These are phyloP conservation scores for Kwoniella newhampshirensis DNA, from an alignment of 768 basidiomycete species.

Conservation along the genomic window DNA sequence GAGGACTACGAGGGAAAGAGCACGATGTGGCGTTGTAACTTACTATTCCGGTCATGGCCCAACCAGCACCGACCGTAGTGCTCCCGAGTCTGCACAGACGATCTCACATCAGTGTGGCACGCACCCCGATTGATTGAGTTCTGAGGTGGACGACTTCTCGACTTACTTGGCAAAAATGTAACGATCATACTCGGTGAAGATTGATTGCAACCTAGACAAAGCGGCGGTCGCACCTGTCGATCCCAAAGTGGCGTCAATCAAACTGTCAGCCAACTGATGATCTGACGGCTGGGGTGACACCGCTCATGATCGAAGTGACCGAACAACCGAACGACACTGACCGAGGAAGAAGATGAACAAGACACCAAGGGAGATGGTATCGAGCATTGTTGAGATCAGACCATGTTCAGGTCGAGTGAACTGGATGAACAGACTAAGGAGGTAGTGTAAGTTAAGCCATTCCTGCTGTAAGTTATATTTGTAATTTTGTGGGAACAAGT, in stretches of 20 bases:
- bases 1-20: neutral
- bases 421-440: slow-evolving; percentile 23
- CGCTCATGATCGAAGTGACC: neutral
- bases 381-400: slow-evolving; percentile 73
- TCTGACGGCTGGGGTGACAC: neutral
- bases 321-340: slow-evolving; percentile 3
- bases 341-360: slow-evolving; percentile 60
- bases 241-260: too few relatives aligned
- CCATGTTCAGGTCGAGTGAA: slow-evolving; percentile 57
- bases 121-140: too few relatives aligned
- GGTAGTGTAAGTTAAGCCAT: too few relatives aligned
- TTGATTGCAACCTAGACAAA: too few relatives aligned
- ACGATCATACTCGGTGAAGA: too few relatives aligned
- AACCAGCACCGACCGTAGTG: slow-evolving; percentile 34
- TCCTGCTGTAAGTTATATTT: too few relatives aligned
- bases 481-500: too few relatives aligned
- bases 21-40: slow-evolving; percentile 1
- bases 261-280: slow-evolving; percentile 1
- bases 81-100: slow-evolving; percentile 36
- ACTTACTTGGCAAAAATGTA: too few relatives aligned
- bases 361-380: slow-evolving; percentile 65
- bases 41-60: slow-evolving; percentile 38
- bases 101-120: too few relatives aligned
- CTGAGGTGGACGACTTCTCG: too few relatives aligned
- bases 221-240: slow-evolving; percentile 24